Evolutionary conservation across 768 basidiomycete species (phyloP).

Genomic region (Phanerodontia chrysosporium): DNA sequence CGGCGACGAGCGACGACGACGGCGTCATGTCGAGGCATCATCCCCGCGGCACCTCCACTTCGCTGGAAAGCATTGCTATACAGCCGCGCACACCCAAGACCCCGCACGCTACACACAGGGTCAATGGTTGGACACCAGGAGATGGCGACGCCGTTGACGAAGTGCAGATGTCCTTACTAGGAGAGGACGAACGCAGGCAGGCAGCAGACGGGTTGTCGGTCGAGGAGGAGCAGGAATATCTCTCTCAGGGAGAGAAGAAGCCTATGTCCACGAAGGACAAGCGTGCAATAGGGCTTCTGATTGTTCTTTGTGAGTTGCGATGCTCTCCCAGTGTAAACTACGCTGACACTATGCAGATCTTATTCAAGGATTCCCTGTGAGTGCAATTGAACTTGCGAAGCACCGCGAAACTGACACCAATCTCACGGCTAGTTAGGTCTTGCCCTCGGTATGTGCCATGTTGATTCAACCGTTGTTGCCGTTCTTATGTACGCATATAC

Average conservation of each 20-base stretch:
- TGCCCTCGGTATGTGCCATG: constrained; percentile 61
- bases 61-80: constrained; percentile 26
- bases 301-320: constrained; percentile 73
- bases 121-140: constrained; percentile 11
- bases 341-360: constrained; percentile 43
- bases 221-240: constrained; percentile 28
- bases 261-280: constrained; percentile 73
- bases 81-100: constrained; percentile 25
- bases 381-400: background rate
- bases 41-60: constrained; percentile 21
- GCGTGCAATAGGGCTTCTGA: constrained; percentile 77
- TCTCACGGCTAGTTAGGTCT: constrained; percentile 61
- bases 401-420: background rate
- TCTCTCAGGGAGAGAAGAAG: constrained; percentile 34
- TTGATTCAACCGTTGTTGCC: background rate
- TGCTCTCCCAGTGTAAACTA: background rate
- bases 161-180: constrained; percentile 58
- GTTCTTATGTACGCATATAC: constrained; percentile 1
- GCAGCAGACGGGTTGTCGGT: constrained; percentile 42
- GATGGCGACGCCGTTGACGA: constrained; percentile 36
- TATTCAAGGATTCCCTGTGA: constrained; percentile 36
- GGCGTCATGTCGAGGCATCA: constrained; percentile 17
- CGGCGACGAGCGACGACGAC: constrained; percentile 9
- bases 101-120: constrained; percentile 10
- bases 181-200: constrained; percentile 48